Evolutionary conservation across 164 flowering plant species (phyloP).

Genomic region (Cinnamomum chago): DNA sequence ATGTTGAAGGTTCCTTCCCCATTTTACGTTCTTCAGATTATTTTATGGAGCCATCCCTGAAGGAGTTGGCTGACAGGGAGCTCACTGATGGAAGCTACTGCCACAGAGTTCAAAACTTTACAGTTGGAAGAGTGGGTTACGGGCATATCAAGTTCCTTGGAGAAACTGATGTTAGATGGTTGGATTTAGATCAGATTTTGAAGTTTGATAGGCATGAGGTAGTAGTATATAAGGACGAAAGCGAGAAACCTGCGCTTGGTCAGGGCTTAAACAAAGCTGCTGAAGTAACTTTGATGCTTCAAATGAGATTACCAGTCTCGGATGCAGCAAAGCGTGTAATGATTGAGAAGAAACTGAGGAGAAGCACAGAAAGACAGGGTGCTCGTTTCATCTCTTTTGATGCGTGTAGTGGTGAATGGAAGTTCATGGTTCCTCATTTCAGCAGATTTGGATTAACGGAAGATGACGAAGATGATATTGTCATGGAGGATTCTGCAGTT

Average conservation of each 20-base stretch:
- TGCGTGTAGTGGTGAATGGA: constrained; percentile 64
- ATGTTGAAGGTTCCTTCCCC: constrained; percentile 37
- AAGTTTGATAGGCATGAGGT: constrained; percentile 63
- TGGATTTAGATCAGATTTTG: constrained; percentile 66
- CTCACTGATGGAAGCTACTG: constrained; percentile 52
- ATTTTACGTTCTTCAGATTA: constrained; percentile 51
- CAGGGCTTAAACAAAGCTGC: constrained; percentile 89
- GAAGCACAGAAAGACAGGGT: constrained; percentile 60
- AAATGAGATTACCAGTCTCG: constrained; percentile 13
- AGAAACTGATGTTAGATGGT: constrained; percentile 77
- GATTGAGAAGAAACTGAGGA: constrained; percentile 41
- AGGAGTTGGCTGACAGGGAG: constrained; percentile 49
- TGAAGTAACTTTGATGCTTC: constrained; percentile 69
- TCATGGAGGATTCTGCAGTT: constrained; percentile 52
- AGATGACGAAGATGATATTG: constrained; percentile 81
- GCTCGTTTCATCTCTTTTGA: constrained; percentile 73
- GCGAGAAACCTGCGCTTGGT: constrained; percentile 68
- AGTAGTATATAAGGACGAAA: constrained; percentile 79
- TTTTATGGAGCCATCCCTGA: constrained; percentile 58
- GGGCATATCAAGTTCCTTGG: constrained; percentile 72
- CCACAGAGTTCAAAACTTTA: constrained; percentile 58
- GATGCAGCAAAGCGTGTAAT: constrained; percentile 13
- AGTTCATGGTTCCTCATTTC: constrained; percentile 77
- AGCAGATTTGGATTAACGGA: constrained; percentile 91
- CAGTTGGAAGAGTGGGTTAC: constrained; percentile 81